These are phyloP conservation scores for Blastobotrys parvus DNA, from an alignment of 805 yeast genomes.

Conservation along the genomic window DNA sequence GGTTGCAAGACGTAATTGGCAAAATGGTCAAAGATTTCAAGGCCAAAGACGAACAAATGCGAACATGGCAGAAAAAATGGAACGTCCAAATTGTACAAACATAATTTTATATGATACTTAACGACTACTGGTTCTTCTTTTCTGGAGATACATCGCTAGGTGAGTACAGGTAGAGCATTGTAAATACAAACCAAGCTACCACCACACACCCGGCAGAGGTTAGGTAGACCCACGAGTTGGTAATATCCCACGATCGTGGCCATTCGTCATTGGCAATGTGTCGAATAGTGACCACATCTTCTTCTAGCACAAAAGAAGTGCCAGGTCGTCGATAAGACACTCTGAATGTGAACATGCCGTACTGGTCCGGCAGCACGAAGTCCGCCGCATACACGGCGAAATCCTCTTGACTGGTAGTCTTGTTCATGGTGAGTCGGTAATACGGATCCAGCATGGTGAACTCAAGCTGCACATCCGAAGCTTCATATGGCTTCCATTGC, in stretches of 20 bases:
- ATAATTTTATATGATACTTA: background rate
- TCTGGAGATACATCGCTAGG: constrained; percentile 1
- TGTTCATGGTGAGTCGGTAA: constrained; percentile 61
- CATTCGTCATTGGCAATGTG: constrained; percentile 95
- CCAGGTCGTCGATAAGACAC: constrained; percentile 77
- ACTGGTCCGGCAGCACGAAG: constrained; percentile 86
- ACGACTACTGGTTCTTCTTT: constrained; percentile 2
- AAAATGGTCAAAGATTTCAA: constrained; percentile 34
- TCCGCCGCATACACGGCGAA: constrained; percentile 38
- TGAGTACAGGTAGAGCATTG: constrained; percentile 50
- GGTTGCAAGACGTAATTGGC: constrained; percentile 35
- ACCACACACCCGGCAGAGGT: constrained; percentile 63
- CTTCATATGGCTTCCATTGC: constrained; percentile 61
- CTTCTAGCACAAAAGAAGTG: constrained; percentile 54
- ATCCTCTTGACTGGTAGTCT: constrained; percentile 32
- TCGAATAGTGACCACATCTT: constrained; percentile 71
- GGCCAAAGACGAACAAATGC: constrained; percentile 35
- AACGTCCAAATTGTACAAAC: constrained; percentile 34
- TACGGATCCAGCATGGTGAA: constrained; percentile 92
- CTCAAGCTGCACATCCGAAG: constrained; percentile 63
- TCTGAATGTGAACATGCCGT: constrained; percentile 87
- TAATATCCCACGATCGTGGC: constrained; percentile 84
- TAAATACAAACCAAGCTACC: constrained; percentile 67
- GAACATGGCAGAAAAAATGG: constrained; percentile 42
- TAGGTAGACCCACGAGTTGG: constrained; percentile 89